Conservation (phyloP, 768 basidiomycete species). For the Mycena galericulata region DNA sequence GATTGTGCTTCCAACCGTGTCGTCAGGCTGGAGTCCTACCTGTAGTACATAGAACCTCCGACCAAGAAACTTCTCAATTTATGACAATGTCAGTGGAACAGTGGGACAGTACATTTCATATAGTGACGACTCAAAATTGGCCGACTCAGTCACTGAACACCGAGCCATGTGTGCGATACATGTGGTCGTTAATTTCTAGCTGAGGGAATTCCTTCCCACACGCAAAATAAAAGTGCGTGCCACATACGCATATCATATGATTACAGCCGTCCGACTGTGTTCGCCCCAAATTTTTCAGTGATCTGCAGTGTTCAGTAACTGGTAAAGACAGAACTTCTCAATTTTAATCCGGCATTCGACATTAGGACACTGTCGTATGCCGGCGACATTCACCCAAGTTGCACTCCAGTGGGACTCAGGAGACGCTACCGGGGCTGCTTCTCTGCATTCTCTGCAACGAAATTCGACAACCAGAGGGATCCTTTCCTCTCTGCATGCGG, state of each 20-base stretch:
- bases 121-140: too few relatives aligned
- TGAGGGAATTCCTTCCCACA: conserved; percentile 28
- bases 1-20: too few relatives aligned
- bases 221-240: conserved; percentile 40
- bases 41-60: too few relatives aligned
- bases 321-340: conserved; percentile 18
- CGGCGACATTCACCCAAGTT: too few relatives aligned
- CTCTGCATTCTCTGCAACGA: conserved; percentile 31
- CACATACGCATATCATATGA: conserved; percentile 40
- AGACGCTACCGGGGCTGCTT: background rate
- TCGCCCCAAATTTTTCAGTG: background rate
- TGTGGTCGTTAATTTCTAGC: conserved; percentile 34
- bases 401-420: too few relatives aligned
- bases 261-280: conserved; percentile 39
- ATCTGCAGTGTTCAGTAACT: too few relatives aligned
- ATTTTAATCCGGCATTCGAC: conserved; percentile 14
- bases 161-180: conserved; percentile 26
- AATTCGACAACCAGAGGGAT: conserved; percentile 32
- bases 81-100: too few relatives aligned
- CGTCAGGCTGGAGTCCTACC: too few relatives aligned
- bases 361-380: conserved; percentile 17
- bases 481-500: conserved; percentile 34
- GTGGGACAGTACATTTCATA: too few relatives aligned
- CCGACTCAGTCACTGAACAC: too few relatives aligned
- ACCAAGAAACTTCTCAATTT: too few relatives aligned